Conservation (phyloP, 176 grass and related monocot genomes). For the Areca catechu region DNA sequence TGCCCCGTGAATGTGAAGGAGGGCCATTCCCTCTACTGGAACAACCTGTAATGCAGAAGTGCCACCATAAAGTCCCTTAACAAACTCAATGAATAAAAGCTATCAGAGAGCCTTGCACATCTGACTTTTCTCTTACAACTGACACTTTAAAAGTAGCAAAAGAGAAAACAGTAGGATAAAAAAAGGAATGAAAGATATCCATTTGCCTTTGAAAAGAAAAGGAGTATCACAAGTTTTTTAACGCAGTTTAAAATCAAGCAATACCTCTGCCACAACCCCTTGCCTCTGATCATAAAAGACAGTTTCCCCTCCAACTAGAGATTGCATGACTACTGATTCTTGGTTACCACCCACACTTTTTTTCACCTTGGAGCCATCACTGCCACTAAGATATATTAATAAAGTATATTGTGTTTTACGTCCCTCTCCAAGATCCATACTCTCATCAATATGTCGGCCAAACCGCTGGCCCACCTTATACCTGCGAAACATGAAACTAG, state of each 20-base stretch:
- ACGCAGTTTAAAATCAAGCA: background rate
- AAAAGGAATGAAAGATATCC: too few relatives aligned
- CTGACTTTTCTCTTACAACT: too few relatives aligned
- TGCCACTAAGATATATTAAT: conserved; percentile 70
- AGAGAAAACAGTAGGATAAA: too few relatives aligned
- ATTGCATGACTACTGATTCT: conserved; percentile 40
- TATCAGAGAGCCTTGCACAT: too few relatives aligned
- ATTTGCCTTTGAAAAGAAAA: too few relatives aligned
- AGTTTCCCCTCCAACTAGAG: conserved; percentile 78
- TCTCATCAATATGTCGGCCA: conserved; percentile 86
- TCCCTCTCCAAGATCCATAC: conserved; percentile 53
- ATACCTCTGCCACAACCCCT: conserved; percentile 77
- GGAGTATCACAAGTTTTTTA: too few relatives aligned
- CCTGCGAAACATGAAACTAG: conserved; percentile 25
- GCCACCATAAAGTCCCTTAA: background rate
- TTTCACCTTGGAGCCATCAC: background rate
- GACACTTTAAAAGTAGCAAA: too few relatives aligned
- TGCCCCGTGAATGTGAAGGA: conserved; percentile 80
- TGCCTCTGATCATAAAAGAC: conserved; percentile 84
- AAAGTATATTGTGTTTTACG: conserved; percentile 61
- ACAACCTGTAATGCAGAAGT: conserved; percentile 43
- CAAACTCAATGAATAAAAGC: too few relatives aligned
- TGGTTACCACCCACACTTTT: conserved; percentile 20
- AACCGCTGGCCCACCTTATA: conserved; percentile 84
- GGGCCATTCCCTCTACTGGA: conserved; percentile 74